These are phyloP conservation scores for Hemileccinum rubropunctum DNA, from an alignment of 768 basidiomycete genomes.

Conservation along the genomic window DNA sequence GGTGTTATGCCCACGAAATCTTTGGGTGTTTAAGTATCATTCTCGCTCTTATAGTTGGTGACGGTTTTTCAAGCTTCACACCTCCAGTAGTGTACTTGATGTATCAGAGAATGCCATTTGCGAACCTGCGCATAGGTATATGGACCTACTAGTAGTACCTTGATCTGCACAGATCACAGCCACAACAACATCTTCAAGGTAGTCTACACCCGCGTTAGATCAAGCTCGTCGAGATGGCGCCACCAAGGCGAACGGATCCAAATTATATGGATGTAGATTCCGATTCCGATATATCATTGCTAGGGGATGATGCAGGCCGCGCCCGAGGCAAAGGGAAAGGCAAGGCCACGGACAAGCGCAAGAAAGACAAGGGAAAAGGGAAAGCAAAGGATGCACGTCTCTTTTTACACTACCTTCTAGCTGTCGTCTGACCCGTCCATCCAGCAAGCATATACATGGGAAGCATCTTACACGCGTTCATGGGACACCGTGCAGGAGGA, in stretches of 20 bases:
- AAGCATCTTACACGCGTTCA: slow-evolving; percentile 88
- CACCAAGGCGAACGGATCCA: slow-evolving; percentile 25
- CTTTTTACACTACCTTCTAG: not conserved
- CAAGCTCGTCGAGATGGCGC: slow-evolving; percentile 27
- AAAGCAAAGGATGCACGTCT: slow-evolving; percentile 34
- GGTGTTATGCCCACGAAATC: no score
- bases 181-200: no score
- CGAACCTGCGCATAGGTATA: no score
- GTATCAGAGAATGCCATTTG: no score
- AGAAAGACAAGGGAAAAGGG: slow-evolving; percentile 49
- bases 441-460: slow-evolving; percentile 91
- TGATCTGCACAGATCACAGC: no score
- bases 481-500: slow-evolving; percentile 99
- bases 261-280: slow-evolving; percentile 58
- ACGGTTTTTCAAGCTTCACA: no score
- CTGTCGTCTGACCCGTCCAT: slow-evolving; percentile 5
- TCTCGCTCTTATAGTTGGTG: no score
- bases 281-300: slow-evolving; percentile 69
- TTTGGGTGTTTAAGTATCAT: no score
- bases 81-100: no score
- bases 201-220: no score
- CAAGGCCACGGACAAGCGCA: slow-evolving; percentile 50
- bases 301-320: slow-evolving; percentile 46
- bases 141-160: no score
- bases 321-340: slow-evolving; percentile 57